Evolutionary conservation across 352 stramenopile species (phyloP).

Genomic region (Phytophthora agathidicida): DNA sequence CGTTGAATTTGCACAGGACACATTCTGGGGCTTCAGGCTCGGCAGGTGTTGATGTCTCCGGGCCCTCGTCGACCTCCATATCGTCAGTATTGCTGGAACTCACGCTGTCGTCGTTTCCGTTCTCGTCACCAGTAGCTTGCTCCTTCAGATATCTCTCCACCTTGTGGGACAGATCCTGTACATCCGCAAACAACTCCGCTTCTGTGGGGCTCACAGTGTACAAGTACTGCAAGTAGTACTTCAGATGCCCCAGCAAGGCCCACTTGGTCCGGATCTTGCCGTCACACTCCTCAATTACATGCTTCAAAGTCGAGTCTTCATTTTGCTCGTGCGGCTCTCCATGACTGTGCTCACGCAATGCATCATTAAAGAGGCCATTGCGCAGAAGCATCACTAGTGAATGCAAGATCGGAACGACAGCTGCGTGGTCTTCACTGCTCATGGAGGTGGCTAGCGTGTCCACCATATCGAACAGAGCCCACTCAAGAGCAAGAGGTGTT

Average conservation of each 20-base stretch:
- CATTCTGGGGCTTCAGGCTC: slow-evolving; percentile 38
- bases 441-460: slow-evolving; percentile 74
- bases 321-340: slow-evolving; percentile 21
- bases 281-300: slow-evolving; percentile 48
- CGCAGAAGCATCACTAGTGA: slow-evolving; percentile 58
- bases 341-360: slow-evolving; percentile 26
- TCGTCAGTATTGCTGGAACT: slow-evolving; percentile 25
- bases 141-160: slow-evolving; percentile 49
- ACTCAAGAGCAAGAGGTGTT: slow-evolving; percentile 70
- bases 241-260: slow-evolving; percentile 58
- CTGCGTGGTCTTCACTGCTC: slow-evolving; percentile 83
- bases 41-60: slow-evolving; percentile 8
- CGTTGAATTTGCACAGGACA: slow-evolving; percentile 84
- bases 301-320: slow-evolving; percentile 32
- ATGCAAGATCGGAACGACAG: slow-evolving; percentile 60
- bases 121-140: slow-evolving; percentile 7
- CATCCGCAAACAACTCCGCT: slow-evolving; percentile 64
- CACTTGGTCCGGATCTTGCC: slow-evolving; percentile 58
- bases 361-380: slow-evolving; percentile 66
- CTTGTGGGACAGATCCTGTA: slow-evolving; percentile 48
- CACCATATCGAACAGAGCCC: slow-evolving; percentile 73
- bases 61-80: slow-evolving; percentile 26
- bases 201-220: slow-evolving; percentile 75
- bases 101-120: slow-evolving; percentile 5
- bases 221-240: slow-evolving; percentile 81